phyloP scores from a whole-genome alignment of 2,329 filamentous ascomycete species.

The Clarireedia homoeocarpa region DNA sequence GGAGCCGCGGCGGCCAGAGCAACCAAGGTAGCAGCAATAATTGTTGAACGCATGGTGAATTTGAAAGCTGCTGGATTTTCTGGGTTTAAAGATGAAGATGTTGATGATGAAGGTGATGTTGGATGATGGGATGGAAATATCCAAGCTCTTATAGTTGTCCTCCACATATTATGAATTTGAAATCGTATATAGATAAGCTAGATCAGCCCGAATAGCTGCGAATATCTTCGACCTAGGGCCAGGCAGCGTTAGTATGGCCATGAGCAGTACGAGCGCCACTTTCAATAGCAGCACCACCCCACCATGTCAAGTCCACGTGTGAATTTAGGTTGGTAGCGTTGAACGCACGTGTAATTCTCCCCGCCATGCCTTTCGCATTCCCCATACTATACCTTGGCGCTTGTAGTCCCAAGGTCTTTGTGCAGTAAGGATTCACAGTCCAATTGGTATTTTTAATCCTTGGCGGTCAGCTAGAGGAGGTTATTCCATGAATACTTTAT shows the following conservation, averaged over 20 bases:
- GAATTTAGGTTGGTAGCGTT: neutral
- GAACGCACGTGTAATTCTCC: neutral
- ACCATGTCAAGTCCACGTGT: neutral
- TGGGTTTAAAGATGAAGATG: neutral
- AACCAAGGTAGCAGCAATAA: slow-evolving; percentile 17
- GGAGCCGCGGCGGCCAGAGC: slow-evolving; percentile 20
- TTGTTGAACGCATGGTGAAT: slow-evolving; percentile 15
- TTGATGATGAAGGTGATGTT: neutral
- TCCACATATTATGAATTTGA: neutral
- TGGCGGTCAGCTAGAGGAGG: too few relatives aligned
- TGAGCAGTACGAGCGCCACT: neutral
- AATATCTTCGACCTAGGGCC: neutral
- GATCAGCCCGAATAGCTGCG: too few relatives aligned
- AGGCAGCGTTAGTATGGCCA: neutral
- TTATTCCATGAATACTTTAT: too few relatives aligned
- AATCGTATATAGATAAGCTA: too few relatives aligned
- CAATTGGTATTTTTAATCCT: too few relatives aligned
- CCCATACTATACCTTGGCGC: neutral
- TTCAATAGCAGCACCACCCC: neutral
- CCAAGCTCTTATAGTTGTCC: neutral
- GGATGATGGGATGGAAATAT: neutral
- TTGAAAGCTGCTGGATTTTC: neutral
- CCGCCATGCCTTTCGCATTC: neutral
- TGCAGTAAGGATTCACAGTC: too few relatives aligned
- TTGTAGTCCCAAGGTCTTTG: neutral